phyloP scores from a whole-genome alignment of 345 rosid species.

The Geranium brycei region DNA sequence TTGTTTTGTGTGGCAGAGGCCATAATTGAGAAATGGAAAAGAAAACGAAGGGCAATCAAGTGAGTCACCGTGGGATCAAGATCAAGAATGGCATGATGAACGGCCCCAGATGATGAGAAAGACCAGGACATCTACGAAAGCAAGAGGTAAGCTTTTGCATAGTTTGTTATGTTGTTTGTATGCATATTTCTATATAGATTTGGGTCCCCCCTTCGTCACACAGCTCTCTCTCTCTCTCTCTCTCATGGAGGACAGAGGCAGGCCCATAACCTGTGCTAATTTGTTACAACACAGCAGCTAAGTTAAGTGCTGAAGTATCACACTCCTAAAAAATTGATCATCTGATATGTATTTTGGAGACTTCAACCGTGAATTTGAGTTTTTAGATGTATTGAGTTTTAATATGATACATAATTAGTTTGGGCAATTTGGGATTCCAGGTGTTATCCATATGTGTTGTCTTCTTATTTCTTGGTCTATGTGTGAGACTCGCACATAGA shows the following conservation, averaged over 20 bases:
- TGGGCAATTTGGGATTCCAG: no score
- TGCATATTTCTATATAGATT: constrained; percentile 30
- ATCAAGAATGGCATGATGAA: background rate
- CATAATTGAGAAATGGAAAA: background rate
- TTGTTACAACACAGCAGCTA: no score
- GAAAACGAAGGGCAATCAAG: no score
- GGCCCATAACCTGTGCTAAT: background rate
- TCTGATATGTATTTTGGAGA: no score
- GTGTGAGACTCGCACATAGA: background rate
- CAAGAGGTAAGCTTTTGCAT: constrained; percentile 23
- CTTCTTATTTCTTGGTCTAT: background rate
- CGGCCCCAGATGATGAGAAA: background rate
- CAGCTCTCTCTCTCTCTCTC: constrained; percentile 6
- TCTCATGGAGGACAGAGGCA: constrained; percentile 7
- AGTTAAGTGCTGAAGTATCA: no score
- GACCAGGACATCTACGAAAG: constrained; percentile 19
- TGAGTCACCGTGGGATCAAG: background rate
- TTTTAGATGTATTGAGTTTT: no score
- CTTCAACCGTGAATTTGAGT: no score
- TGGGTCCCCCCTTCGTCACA: constrained; percentile 21
- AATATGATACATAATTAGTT: no score
- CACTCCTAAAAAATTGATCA: no score
- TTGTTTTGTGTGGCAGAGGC: background rate
- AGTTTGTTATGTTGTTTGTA: constrained; percentile 24
- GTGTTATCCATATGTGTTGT: no score